These are phyloP conservation scores for Ceriops tagal DNA, from an alignment of 345 rosid species.

Conservation along the genomic window DNA sequence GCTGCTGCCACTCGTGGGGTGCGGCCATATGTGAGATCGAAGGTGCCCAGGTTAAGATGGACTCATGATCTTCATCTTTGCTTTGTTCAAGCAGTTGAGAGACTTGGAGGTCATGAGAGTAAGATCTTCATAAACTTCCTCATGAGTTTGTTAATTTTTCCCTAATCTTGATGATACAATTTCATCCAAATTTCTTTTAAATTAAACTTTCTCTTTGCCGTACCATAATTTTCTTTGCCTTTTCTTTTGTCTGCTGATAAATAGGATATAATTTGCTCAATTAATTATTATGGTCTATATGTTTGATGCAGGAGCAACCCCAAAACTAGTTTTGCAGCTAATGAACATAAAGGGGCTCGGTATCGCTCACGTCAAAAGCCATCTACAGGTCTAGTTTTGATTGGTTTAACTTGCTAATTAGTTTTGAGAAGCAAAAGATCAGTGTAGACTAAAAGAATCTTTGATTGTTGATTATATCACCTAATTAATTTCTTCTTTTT, in stretches of 20 bases:
- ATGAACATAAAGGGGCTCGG: slow-evolving; percentile 87
- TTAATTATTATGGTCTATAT: neutral
- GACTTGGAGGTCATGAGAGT: slow-evolving; percentile 82
- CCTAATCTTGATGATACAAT: neutral
- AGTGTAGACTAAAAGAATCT: no score
- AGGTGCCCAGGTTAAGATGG: slow-evolving; percentile 76
- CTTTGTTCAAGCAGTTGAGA: slow-evolving; percentile 65
- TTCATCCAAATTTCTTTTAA: no score
- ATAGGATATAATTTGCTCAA: no score
- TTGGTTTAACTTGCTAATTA: neutral
- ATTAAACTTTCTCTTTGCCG: no score
- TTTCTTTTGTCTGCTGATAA: no score
- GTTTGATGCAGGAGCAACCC: slow-evolving; percentile 64
- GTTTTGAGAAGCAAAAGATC: neutral
- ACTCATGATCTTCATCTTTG: slow-evolving; percentile 75
- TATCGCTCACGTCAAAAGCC: slow-evolving; percentile 92
- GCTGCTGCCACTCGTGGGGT: slow-evolving; percentile 30
- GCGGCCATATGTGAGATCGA: slow-evolving; percentile 73
- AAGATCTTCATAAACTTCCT: slow-evolving; percentile 13
- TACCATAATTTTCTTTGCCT: no score
- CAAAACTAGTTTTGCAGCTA: slow-evolving; percentile 72
- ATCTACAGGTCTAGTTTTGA: slow-evolving; percentile 58
- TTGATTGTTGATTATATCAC: no score
- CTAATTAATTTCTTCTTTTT: no score
- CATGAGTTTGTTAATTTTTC: neutral